Base-by-base conservation (phyloP, 768 basidiomycete species). In the Gautieria morchelliformis region DNA sequence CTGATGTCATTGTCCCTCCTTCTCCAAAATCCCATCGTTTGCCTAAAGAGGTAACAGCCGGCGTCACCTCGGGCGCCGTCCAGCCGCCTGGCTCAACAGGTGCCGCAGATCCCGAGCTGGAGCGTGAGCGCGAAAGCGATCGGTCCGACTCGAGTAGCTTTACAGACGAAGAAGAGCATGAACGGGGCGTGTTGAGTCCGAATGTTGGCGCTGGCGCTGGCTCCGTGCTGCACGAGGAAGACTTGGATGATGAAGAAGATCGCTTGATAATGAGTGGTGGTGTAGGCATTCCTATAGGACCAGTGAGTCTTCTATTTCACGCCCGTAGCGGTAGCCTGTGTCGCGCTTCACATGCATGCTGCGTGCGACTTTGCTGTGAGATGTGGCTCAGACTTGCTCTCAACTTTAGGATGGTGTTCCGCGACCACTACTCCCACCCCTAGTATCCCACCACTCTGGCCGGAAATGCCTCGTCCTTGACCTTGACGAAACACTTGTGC, bases 401-500 rank as follows among this genome's bases (percentile, higher is more conserved):
- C 14, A 14, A 37, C 37, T 33, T 30, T 60, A 95, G 91, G 90
- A 99, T 65, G 95, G 95, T 12, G 67, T 78, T 20, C 91, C 92
- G 12, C 79, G 81, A 59, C 95, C 95, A 5, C 74, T 99, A n/a
- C 70, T 99, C 7, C 93, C 92, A 14, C 89, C 90, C 24, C 75
- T 97, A 60, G 74, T 82, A 4, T 81, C 85, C 11, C 83, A 87
- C 17, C 89, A 95, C 64, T 79, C 73, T 33, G 95, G 95, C 32
- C 76, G 93, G 57, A 99, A 99, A 73, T 98, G 96, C 65, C 79
- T 98, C 11, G 93, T 98, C 44, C 80, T 99, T 24, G 96, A 99
- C 72, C 78, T 99, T 41, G 95, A 99, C 63, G 95, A 99, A 72
- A 99, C 96, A 3, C 77, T 99, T 19, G 85, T 98, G 20, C 95